Conservation (phyloP, 441 rosid genomes). For the Brassica hybrid region DNA sequence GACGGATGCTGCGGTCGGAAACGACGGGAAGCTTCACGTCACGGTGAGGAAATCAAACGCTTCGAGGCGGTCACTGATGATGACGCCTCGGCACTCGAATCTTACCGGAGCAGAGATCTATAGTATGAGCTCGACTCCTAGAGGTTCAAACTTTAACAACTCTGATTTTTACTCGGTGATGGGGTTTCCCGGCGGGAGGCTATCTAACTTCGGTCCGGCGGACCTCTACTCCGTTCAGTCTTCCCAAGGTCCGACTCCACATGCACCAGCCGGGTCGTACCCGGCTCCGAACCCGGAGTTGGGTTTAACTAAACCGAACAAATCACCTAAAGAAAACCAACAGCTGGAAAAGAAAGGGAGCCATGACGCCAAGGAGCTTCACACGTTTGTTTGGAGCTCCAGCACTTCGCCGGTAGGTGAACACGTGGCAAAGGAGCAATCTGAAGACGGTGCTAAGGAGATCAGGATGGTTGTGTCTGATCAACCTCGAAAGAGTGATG, state of each 20-base stretch:
- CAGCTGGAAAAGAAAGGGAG: no score
- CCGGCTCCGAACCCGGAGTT: no score
- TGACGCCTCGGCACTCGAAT: slow-evolving; percentile 72
- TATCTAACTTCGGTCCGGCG: slow-evolving; percentile 66
- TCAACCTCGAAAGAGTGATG: no score
- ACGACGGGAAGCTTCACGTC: slow-evolving; percentile 71
- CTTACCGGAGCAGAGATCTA: slow-evolving; percentile 75
- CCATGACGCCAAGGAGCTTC: no score
- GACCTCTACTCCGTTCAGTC: slow-evolving; percentile 79
- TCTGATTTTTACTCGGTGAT: slow-evolving; percentile 65
- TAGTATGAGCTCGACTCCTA: slow-evolving; percentile 75
- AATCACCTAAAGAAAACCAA: no score
- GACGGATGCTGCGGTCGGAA: slow-evolving; percentile 62
- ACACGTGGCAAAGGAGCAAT: no score
- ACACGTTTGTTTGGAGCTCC: no score
- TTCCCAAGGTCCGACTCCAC: slow-evolving; percentile 55
- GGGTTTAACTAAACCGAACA: no score
- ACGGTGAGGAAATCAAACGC: slow-evolving; percentile 67
- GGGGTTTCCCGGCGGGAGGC: slow-evolving; percentile 71
- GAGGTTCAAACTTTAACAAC: slow-evolving; percentile 70
- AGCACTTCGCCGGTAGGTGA: no score
- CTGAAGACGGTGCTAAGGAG: no score
- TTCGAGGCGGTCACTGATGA: slow-evolving; percentile 56
- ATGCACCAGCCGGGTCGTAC: no score
- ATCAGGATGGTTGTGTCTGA: no score